Evolutionary conservation across 176 grass and related monocot genomes (phyloP).

Genomic region (Bromus sterilis): DNA sequence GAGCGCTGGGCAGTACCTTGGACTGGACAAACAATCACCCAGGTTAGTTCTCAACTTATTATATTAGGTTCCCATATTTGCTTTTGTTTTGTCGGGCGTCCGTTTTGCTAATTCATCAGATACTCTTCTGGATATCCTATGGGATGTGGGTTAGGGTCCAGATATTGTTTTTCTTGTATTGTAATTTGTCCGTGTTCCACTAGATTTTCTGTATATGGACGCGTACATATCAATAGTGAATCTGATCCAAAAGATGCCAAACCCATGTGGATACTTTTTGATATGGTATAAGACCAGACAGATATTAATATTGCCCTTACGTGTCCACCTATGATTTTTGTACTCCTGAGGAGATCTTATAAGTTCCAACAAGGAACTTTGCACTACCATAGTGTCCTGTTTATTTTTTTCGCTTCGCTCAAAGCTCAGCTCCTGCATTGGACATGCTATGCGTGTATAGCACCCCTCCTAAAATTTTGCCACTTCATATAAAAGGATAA

Average conservation of each 20-base stretch:
- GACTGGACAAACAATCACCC: conserved; percentile 75
- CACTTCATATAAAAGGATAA: background rate
- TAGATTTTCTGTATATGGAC: background rate
- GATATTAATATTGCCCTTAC: background rate
- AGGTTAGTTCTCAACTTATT: conserved; percentile 42
- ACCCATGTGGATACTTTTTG: background rate
- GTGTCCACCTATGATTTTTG: background rate
- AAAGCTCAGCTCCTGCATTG: background rate
- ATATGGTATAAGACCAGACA: background rate
- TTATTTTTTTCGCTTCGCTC: background rate
- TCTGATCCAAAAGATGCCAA: background rate
- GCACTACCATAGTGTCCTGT: background rate
- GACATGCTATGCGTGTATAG: background rate
- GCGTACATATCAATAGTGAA: background rate
- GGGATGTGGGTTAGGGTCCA: background rate
- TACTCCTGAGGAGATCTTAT: background rate
- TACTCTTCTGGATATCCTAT: background rate
- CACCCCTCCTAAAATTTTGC: background rate
- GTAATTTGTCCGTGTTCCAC: background rate
- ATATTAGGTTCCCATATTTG: background rate
- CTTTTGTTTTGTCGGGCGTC: background rate
- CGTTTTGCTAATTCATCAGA: background rate
- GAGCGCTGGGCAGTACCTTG: conserved; percentile 62
- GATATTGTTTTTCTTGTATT: background rate
- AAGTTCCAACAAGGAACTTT: background rate